A percentile compares a stretch with the other conserved stretches of the same genome.
phyloP scores from a whole-genome alignment of 495 filamentous ascomycete genomes.

The Talaromyces stipitatus region DNA sequence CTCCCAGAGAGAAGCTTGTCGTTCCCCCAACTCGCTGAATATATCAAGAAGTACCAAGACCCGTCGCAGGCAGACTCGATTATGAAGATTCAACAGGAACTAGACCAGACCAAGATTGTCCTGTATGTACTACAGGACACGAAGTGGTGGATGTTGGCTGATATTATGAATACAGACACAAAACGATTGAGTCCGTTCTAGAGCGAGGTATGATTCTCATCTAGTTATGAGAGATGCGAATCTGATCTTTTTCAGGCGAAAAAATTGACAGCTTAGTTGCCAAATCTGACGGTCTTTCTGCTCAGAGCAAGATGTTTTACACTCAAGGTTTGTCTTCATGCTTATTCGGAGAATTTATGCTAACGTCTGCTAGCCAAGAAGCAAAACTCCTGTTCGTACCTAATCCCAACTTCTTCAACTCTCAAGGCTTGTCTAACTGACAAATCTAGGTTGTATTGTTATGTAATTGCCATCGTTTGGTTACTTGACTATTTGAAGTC shows the following conservation, averaged over 20 bases:
- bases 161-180: conserved; percentile 6
- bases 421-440: not conserved
- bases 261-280: conserved; percentile 85
- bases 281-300: conserved; percentile 81
- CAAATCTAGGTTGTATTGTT: conserved; percentile 1
- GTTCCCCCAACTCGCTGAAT: conserved; percentile 67
- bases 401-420: not conserved
- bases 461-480: not conserved
- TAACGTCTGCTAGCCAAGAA: conserved; percentile 65
- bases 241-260: conserved; percentile 41
- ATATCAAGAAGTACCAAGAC: conserved; percentile 84
- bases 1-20: conserved; percentile 28
- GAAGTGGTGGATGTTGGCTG: not conserved
- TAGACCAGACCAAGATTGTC: conserved; percentile 97
- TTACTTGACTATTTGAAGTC: not conserved
- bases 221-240: not conserved
- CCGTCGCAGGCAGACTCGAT: conserved; percentile 83
- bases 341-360: conserved; percentile 12
- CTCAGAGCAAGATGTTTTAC: conserved; percentile 96
- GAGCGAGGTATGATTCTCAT: conserved; percentile 43
- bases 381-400: conserved; percentile 85
- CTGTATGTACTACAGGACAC: conserved; percentile 44
- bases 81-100: conserved; percentile 90
- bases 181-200: conserved; percentile 67
- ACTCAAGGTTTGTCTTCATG: conserved; percentile 46